A percentile compares a stretch with the other conserved stretches of the same genome.
Conservation (phyloP, 2,329 filamentous ascomycete species). For the Hyphodiscus sp. region DNA sequence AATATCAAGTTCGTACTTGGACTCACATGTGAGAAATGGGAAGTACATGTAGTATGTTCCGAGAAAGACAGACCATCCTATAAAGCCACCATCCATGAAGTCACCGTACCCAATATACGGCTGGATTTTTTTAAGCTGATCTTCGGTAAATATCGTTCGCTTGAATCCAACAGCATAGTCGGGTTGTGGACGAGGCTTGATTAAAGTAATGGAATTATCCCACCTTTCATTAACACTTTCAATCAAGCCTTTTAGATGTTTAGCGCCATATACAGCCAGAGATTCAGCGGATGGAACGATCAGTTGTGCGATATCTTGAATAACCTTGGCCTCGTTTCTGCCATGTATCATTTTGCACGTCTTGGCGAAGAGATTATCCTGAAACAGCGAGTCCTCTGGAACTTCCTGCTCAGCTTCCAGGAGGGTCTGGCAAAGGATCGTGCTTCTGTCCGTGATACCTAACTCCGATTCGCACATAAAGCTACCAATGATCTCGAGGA, state of each 20-base stretch:
- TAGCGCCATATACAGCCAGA: too few relatives aligned
- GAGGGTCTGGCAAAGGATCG: conserved; percentile 21
- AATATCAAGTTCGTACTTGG: conserved; percentile 38
- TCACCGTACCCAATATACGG: background rate
- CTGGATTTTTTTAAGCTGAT: too few relatives aligned
- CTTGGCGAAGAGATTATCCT: too few relatives aligned
- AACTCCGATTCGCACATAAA: conserved; percentile 32
- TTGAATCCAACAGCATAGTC: conserved; percentile 39
- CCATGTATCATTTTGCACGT: too few relatives aligned
- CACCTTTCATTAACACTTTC: conserved; percentile 38
- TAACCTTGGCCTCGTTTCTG: too few relatives aligned
- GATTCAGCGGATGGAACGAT: too few relatives aligned
- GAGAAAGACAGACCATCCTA: too few relatives aligned
- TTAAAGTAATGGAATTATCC: conserved; percentile 35
- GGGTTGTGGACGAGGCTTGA: conserved; percentile 34
- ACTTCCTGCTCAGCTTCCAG: too few relatives aligned
- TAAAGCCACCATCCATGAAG: conserved; percentile 39
- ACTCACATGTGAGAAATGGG: conserved; percentile 42
- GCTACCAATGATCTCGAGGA: conserved; percentile 35
- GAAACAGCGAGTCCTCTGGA: too few relatives aligned
- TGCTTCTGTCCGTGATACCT: conserved; percentile 29
- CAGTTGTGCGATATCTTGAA: too few relatives aligned
- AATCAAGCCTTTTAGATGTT: too few relatives aligned
- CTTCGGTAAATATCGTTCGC: conserved; percentile 4
- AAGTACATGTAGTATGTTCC: conserved; percentile 44